Conservation (phyloP, 2,329 filamentous ascomycete species). For the Pseudogymnoascus sp. region DNA sequence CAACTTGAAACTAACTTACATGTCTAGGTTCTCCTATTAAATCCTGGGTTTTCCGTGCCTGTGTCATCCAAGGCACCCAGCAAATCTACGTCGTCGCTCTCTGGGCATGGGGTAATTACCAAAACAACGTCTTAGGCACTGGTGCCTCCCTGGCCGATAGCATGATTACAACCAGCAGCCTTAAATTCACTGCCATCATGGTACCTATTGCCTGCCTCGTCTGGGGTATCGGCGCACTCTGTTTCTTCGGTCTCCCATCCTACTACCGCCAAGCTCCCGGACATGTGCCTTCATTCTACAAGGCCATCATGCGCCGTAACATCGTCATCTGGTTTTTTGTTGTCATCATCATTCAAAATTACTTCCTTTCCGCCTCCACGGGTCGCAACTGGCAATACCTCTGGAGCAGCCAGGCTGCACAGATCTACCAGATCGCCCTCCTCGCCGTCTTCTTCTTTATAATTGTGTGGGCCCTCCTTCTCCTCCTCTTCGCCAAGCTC, state of each 20-base stretch:
- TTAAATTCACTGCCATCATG: constrained; percentile 37
- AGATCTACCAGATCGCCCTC: constrained; percentile 47
- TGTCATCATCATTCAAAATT: constrained; percentile 57
- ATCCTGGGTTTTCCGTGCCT: constrained; percentile 60
- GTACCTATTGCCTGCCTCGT: constrained; percentile 50
- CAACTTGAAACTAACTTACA: background rate
- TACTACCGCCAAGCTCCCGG: constrained; percentile 60
- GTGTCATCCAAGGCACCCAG: constrained; percentile 58
- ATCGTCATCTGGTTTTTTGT: constrained; percentile 61
- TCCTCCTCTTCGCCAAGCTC: constrained; percentile 45
- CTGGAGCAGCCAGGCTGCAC: constrained; percentile 32
- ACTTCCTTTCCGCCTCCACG: constrained; percentile 58
- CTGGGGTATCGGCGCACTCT: constrained; percentile 45
- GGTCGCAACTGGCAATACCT: constrained; percentile 56
- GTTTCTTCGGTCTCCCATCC: constrained; percentile 55
- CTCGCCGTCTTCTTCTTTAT: constrained; percentile 49
- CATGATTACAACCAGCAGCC: constrained; percentile 16
- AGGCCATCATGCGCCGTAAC: constrained; percentile 51
- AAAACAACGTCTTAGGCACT: constrained; percentile 30
- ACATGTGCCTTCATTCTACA: constrained; percentile 57
- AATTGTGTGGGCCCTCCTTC: constrained; percentile 45
- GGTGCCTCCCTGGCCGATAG: constrained; percentile 32
- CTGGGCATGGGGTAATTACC: constrained; percentile 58
- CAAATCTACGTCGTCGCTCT: constrained; percentile 57
- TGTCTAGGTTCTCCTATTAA: constrained; percentile 43